Evolutionary conservation across 495 filamentous ascomycete genomes (phyloP), one percentile per base, ranked within the genome.

Genomic region (Penicillium subrubescens): DNA sequence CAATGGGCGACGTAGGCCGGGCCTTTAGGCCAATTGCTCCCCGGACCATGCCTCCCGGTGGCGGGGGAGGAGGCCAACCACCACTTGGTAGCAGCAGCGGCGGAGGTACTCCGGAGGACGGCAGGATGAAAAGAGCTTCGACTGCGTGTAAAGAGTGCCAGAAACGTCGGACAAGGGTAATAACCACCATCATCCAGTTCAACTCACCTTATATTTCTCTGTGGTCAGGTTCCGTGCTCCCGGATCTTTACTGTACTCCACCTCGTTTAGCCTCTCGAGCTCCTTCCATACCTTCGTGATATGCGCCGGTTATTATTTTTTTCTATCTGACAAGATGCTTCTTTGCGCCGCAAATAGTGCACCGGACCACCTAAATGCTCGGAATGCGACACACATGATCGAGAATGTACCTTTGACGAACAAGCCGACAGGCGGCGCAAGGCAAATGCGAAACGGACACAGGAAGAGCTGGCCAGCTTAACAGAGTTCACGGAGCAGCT

Each of bases 91-190:
- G 50, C 43, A 59, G 50, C 43, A 59, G 46, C 19, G 33, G 15
- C 12, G 66, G 66, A 52, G 53, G 23, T 23, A 50, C 60, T 17
- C 46, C 70, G 19, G 79, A 81, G 27, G 78, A 82, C 11, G 63
- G 60, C 39, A 72, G 75, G 53, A 75, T 74, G 52, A 81, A 75
- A 58, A 69, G 79, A 60, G 78, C 76, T 10, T 81, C 78, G 12
- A 75, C 74, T 14, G 79, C 79, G 25, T 82, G 79, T 63, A 66
- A 60, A 33, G 77, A 82, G 62, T 82, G 79, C 65, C 75, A 82
- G 65, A 72, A 65, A 54, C 70, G 76, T 46, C 75, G 79, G 31
- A 81, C 77, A 46, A 80, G 77, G 76, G 79, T 82, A 76, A 64
- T 33, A 5, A 34, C n/a, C 52, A 58, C 59, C 37, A 11, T 33